Evolutionary conservation across 106 monocot genomes (phyloP).

Genomic region (Ottelia alismoides): DNA sequence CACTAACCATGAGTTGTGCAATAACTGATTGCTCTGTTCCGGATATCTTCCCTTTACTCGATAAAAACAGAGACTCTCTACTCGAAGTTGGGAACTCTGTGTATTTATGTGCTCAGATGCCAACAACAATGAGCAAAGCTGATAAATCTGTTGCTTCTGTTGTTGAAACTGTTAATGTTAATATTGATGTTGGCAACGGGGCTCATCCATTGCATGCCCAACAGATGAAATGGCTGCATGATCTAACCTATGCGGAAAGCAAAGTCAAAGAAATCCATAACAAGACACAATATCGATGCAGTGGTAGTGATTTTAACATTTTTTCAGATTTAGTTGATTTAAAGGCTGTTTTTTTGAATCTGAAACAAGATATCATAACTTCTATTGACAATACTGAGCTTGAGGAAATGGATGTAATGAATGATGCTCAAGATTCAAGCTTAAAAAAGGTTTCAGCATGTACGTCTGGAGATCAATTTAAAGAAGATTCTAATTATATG

Average conservation of each 20-base stretch:
- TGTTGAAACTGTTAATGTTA: slow-evolving; percentile 7
- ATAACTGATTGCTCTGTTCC: no score
- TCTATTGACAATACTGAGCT: not conserved
- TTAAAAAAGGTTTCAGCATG: slow-evolving; percentile 5
- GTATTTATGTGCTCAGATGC: not conserved
- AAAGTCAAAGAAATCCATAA: slow-evolving; percentile 54
- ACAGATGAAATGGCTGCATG: slow-evolving; percentile 34
- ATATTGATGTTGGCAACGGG: slow-evolving; percentile 4
- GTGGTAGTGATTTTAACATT: slow-evolving; percentile 30
- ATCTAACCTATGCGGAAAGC: slow-evolving; percentile 46
- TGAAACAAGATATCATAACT: slow-evolving; percentile 29
- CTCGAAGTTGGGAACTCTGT: no score
- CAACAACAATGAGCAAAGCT: not conserved
- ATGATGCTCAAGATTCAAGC: slow-evolving; percentile 3
- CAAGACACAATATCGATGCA: slow-evolving; percentile 29
- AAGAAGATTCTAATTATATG: slow-evolving; percentile 15
- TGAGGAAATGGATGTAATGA: slow-evolving; percentile 4
- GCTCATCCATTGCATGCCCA: slow-evolving; percentile 8
- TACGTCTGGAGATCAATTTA: slow-evolving; percentile 11
- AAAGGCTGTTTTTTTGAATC: slow-evolving; percentile 34
- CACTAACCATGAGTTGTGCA: no score
- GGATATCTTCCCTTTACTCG: no score
- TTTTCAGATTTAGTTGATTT: slow-evolving; percentile 53
- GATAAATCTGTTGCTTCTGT: slow-evolving; percentile 2
- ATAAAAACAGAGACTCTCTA: no score